Conservation (phyloP, 2,329 filamentous ascomycete genomes). For the Polychaeton citri region DNA sequence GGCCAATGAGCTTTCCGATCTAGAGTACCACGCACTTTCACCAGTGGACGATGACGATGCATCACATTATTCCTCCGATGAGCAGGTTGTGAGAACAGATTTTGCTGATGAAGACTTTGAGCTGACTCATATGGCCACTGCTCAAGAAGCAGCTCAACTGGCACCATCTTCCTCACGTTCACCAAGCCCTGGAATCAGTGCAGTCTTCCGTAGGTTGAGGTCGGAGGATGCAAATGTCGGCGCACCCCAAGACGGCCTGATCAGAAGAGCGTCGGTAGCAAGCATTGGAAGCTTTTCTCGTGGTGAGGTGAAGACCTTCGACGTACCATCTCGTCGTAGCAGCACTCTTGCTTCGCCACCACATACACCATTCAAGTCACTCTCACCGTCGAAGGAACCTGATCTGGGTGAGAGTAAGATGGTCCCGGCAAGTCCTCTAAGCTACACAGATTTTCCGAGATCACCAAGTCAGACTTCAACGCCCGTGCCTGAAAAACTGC, state of each 20-base stretch:
- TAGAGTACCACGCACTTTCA: no score
- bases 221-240: background rate
- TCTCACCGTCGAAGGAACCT: background rate
- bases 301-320: constrained; percentile 18
- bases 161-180: background rate
- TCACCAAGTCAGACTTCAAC: no score
- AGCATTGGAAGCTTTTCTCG: constrained; percentile 21
- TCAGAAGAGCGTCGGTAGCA: constrained; percentile 20
- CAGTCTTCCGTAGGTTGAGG: background rate
- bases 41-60: no score
- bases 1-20: no score
- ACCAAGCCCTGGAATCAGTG: background rate
- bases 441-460: no score
- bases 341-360: constrained; percentile 7
- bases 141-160: background rate
- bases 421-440: background rate
- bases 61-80: no score
- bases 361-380: constrained; percentile 1
- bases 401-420: background rate
- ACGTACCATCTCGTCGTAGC: constrained; percentile 10
- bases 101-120: no score
- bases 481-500: no score
- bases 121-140: no score
- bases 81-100: no score
- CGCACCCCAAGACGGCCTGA: background rate